phyloP scores from a whole-genome alignment of 2,329 filamentous ascomycete genomes.

The Ophiostoma angusticollis region DNA sequence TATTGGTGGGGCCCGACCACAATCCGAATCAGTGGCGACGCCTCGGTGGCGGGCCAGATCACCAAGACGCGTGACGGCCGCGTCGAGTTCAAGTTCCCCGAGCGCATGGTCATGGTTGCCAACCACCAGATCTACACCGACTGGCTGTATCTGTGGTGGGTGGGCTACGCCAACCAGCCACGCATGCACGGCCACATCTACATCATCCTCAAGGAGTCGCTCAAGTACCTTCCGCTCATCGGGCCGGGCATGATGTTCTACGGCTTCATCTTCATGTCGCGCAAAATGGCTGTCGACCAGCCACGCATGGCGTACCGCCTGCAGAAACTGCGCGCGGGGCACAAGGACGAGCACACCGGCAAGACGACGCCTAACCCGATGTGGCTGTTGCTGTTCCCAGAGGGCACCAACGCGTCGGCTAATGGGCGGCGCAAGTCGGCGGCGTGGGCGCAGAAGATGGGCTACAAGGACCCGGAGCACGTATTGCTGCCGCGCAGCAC shows the following conservation, averaged over 20 bases:
- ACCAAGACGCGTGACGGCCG: constrained; percentile 56
- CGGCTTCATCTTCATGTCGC: constrained; percentile 83
- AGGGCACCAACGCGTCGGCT: constrained; percentile 68
- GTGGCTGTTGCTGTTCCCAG: constrained; percentile 82
- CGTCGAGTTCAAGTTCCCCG: constrained; percentile 66
- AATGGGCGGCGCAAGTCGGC: constrained; percentile 60
- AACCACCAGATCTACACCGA: constrained; percentile 87
- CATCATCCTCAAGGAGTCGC: constrained; percentile 80
- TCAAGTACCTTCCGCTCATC: constrained; percentile 68
- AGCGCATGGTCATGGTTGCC: constrained; percentile 70
- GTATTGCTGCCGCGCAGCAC: constrained; percentile 68
- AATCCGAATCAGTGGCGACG: constrained; percentile 73
- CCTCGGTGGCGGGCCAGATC: constrained; percentile 64
- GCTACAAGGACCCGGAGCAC: constrained; percentile 59
- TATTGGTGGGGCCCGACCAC: constrained; percentile 79
- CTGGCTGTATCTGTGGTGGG: constrained; percentile 91
- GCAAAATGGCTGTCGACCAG: constrained; percentile 73
- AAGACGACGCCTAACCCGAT: constrained; percentile 56
- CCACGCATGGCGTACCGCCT: constrained; percentile 63
- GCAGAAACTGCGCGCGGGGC: constrained; percentile 49
- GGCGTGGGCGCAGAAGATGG: constrained; percentile 64
- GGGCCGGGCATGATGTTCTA: constrained; percentile 76
- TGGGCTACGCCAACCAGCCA: constrained; percentile 65
- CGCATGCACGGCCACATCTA: constrained; percentile 76
- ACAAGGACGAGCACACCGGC: constrained; percentile 40